These are phyloP conservation scores for Aspergillus calidoustus DNA, from an alignment of 2,329 filamentous ascomycete species.

Conservation along the genomic window DNA sequence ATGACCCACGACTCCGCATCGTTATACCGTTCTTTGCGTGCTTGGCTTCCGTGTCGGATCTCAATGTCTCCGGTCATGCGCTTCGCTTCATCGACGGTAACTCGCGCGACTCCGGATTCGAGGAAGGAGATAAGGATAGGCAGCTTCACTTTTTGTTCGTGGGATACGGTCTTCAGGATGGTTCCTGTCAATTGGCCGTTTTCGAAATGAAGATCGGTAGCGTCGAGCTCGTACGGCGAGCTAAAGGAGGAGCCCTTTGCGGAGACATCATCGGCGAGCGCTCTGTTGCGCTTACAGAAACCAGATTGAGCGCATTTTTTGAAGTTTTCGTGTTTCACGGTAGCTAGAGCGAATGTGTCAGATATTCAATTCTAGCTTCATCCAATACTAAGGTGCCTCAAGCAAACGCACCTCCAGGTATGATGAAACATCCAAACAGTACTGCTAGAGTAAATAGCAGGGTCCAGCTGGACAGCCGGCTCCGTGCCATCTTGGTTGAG, in stretches of 20 bases:
- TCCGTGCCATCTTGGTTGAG: conserved; percentile 54
- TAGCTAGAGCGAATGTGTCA: conserved; percentile 56
- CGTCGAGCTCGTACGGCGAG: conserved; percentile 78
- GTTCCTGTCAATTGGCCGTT: conserved; percentile 78
- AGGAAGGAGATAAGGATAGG: conserved; percentile 88
- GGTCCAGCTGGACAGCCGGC: conserved; percentile 66
- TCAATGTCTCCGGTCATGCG: conserved; percentile 87
- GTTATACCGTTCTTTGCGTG: conserved; percentile 91
- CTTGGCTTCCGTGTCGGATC: conserved; percentile 80
- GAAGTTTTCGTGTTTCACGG: conserved; percentile 95
- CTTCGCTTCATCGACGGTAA: conserved; percentile 90
- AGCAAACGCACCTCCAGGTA: conserved; percentile 63
- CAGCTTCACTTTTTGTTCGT: conserved; percentile 72
- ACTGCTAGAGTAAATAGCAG: conserved; percentile 64
- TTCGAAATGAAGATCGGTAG: conserved; percentile 74
- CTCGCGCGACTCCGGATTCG: conserved; percentile 83
- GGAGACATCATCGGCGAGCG: conserved; percentile 77
- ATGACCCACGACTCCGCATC: conserved; percentile 86
- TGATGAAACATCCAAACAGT: conserved; percentile 64
- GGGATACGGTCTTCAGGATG: conserved; percentile 77
- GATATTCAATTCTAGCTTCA: neutral
- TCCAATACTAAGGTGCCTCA: neutral
- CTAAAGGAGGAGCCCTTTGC: conserved; percentile 70
- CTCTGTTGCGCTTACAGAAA: conserved; percentile 95
- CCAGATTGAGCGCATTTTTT: conserved; percentile 95